Base-by-base conservation (phyloP, 257 asterid genomes). In the Rauvolfia tetraphylla region DNA sequence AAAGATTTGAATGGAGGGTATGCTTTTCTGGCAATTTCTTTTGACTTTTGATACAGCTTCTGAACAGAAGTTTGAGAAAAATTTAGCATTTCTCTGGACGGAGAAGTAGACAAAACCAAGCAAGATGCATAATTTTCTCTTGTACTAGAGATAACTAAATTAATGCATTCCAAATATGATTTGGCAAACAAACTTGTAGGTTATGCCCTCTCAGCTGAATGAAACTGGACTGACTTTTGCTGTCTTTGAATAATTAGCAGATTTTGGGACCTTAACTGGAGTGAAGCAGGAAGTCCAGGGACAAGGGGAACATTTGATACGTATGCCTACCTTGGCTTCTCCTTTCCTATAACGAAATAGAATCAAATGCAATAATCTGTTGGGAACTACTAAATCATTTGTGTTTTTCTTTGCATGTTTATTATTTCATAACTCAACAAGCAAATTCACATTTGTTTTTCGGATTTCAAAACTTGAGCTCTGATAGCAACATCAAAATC, bases 181-280 rank as follows among this genome's bases (percentile, higher is more conserved):
- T 13, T 13, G 22, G 6, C 8, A 41, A 41, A 41, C 44, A 41
- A 41, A 41, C 44, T 41, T 41, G 44, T 5, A 57, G 22, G 31
- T 14, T 25, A n/a, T 57, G 25, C 15, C 1, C 15, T 53, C 59
- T 20, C 25, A 53, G 59, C 68, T 14, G 66, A 46, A 61, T 59
- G 76, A 31, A 71, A 65, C 38, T 18, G 72, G 68, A 27, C 76
- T 59, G 10, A 44, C 31, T 10, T 38, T 38, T 58, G 22, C 25
- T 36, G 41, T 18, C 44, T 46, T 72, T 41, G 34, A 63, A 10
- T 12, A 39, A 76, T 59, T 63, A 62, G 51, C 88, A 88, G 88
- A 77, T 88, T 86, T 68, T 88, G 93, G 91, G 93, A 88, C 86
- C 88, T 83, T 34, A 88, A 88, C 61, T 88, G 93, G 93, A 88